Evolutionary conservation across 1,139 yeast species (phyloP).

Genomic region (Geotrichum histeridarum): DNA sequence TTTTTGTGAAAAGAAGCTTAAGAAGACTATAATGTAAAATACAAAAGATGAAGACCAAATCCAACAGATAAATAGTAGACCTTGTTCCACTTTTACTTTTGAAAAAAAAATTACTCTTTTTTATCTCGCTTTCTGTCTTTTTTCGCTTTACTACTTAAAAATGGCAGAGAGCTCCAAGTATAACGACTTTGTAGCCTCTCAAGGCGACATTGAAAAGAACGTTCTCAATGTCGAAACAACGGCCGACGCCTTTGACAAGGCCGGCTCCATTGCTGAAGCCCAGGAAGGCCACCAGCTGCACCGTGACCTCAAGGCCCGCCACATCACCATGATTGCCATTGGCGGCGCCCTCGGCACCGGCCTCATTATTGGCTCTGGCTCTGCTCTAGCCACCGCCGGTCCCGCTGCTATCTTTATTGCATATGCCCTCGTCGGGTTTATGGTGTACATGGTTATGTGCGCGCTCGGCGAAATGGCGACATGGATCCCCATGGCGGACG

Average conservation of each 20-base stretch:
- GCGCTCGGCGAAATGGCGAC: slow-evolving; percentile 76
- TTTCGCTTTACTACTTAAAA: not conserved
- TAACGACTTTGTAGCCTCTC: too few species aligned
- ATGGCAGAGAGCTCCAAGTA: too few species aligned
- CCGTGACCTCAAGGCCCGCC: slow-evolving; percentile 62
- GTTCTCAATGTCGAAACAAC: not conserved
- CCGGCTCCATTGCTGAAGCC: slow-evolving; percentile 4
- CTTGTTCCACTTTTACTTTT: not conserved
- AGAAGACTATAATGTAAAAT: too few species aligned
- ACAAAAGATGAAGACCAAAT: too few species aligned
- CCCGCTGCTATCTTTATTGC: slow-evolving; percentile 62
- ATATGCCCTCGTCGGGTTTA: slow-evolving; percentile 55
- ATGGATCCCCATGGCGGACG: slow-evolving; percentile 61
- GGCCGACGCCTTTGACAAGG: not conserved
- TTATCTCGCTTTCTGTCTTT: not conserved
- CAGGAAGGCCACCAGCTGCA: slow-evolving; percentile 41
- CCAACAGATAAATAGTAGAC: too few species aligned
- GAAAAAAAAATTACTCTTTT: not conserved
- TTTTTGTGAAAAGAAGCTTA: too few species aligned
- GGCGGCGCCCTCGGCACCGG: slow-evolving; percentile 63
- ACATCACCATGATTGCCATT: slow-evolving; percentile 67
- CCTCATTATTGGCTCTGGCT: slow-evolving; percentile 63
- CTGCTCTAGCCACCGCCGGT: slow-evolving; percentile 63
- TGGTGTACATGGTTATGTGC: slow-evolving; percentile 65
- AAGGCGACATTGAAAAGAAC: not conserved